Percentiles rank a stretch among this genome's conserved stretches.
Evolutionary conservation across 2,329 filamentous ascomycete genomes (phyloP).

Genomic region (Torrubiella hemipterigena): DNA sequence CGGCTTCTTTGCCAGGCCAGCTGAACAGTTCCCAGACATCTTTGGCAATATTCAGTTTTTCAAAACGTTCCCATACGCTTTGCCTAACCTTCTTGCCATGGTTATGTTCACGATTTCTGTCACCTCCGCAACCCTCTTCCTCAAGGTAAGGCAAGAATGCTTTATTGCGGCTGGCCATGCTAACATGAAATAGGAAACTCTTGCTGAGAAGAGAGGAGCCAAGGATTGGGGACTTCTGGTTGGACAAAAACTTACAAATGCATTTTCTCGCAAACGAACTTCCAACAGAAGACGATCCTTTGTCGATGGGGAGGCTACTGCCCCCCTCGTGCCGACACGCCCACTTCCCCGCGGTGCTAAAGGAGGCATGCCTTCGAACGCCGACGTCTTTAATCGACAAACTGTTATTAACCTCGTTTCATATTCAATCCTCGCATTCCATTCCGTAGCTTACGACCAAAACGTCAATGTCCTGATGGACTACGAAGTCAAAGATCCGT

Average conservation of each 20-base stretch:
- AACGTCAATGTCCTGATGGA: slow-evolving; percentile 82
- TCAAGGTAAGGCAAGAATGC: slow-evolving; percentile 41
- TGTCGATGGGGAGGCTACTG: slow-evolving; percentile 43
- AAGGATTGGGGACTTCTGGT: slow-evolving; percentile 66
- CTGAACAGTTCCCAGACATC: slow-evolving; percentile 56
- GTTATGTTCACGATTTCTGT: slow-evolving; percentile 70
- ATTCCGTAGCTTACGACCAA: slow-evolving; percentile 78
- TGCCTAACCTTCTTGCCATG: slow-evolving; percentile 73
- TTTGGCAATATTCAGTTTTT: slow-evolving; percentile 61
- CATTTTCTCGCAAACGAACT: slow-evolving; percentile 15
- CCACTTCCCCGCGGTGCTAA: slow-evolving; percentile 9
- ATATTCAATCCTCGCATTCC: slow-evolving; percentile 72
- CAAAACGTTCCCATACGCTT: slow-evolving; percentile 63
- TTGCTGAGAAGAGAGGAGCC: slow-evolving; percentile 55
- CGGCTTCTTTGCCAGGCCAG: slow-evolving; percentile 73
- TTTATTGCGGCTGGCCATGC: background rate
- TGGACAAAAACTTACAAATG: slow-evolving; percentile 50
- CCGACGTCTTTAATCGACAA: slow-evolving; percentile 62
- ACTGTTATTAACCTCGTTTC: slow-evolving; percentile 62
- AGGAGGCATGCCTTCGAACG: slow-evolving; percentile 25
- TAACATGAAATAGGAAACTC: slow-evolving; percentile 51
- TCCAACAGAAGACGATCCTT: slow-evolving; percentile 32
- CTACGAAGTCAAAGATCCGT: slow-evolving; percentile 46
- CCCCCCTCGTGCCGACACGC: slow-evolving; percentile 35
- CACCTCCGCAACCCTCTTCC: slow-evolving; percentile 61